These are phyloP conservation scores for Zea mays DNA, from an alignment of 176 grass and related monocot species.

Conservation along the genomic window Zm-B73-REFERENCE-NAM-5.0 NC_050102.1:177708501-177709000, in stretches of 20 bases:
- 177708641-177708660: not conserved
- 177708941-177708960: constrained; percentile 90
- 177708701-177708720: not conserved
- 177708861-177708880: not conserved
- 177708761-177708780: not conserved
- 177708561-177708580: constrained; percentile 90
- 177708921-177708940: constrained; percentile 85
- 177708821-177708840: not conserved
- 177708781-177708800: not conserved
- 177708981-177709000: constrained; percentile 76
- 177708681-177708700: not conserved
- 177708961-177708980: constrained; percentile 91
- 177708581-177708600: constrained; percentile 90
- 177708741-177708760: not conserved
- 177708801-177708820: not conserved
- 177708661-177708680: constrained; percentile 23
- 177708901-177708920: constrained; percentile 6
- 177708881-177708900: not conserved
- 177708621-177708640: constrained; percentile 55
- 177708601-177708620: constrained; percentile 87
- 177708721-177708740: not conserved
- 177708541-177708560: constrained; percentile 98
- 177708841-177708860: not conserved
- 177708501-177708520: not conserved
- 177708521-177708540: too few species aligned